phyloP scores from a whole-genome alignment of 2,329 filamentous ascomycete genomes.

The Trichoderma citrinoviride region DNA sequence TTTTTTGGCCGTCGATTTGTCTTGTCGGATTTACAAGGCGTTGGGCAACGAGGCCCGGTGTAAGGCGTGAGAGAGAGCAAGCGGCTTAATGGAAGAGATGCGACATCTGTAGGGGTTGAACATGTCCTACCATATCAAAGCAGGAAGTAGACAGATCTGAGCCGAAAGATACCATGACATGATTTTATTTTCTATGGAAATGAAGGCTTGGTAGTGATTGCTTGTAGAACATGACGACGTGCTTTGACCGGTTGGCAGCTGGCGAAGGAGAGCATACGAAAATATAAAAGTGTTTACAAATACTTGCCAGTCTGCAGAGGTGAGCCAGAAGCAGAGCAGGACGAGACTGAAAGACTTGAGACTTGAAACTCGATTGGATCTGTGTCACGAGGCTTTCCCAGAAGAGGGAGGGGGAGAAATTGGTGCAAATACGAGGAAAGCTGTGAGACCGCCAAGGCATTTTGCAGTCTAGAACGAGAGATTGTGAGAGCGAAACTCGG shows the following conservation, averaged over 20 bases:
- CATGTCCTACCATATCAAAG: slow-evolving; percentile 4
- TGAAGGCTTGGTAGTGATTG: not conserved
- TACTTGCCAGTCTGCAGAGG: too few species aligned
- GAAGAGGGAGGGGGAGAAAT: too few species aligned
- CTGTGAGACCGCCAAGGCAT: slow-evolving; percentile 3
- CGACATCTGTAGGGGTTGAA: not conserved
- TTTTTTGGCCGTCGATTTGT: slow-evolving; percentile 14
- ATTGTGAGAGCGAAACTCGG: not conserved
- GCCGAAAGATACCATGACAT: slow-evolving; percentile 15
- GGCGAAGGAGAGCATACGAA: not conserved
- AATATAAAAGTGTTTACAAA: not conserved
- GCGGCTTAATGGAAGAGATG: slow-evolving; percentile 12
- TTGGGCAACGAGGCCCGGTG: slow-evolving; percentile 15
- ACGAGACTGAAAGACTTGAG: not conserved
- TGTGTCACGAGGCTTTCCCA: not conserved
- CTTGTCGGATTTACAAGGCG: slow-evolving; percentile 5
- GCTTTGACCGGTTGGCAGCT: too few species aligned
- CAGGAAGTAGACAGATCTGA: slow-evolving; percentile 17
- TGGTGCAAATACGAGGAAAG: slow-evolving; percentile 1
- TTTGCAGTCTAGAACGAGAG: slow-evolving; percentile 16
- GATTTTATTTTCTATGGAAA: slow-evolving; percentile 5
- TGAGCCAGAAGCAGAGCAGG: not conserved
- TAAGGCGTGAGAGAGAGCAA: slow-evolving; percentile 1
- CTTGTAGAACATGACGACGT: slow-evolving; percentile 2
- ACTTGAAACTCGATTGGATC: not conserved